Base-by-base conservation (phyloP, 1,284 basidiomycete genomes). In the Cutaneotrichosporon curvatum region DNA sequence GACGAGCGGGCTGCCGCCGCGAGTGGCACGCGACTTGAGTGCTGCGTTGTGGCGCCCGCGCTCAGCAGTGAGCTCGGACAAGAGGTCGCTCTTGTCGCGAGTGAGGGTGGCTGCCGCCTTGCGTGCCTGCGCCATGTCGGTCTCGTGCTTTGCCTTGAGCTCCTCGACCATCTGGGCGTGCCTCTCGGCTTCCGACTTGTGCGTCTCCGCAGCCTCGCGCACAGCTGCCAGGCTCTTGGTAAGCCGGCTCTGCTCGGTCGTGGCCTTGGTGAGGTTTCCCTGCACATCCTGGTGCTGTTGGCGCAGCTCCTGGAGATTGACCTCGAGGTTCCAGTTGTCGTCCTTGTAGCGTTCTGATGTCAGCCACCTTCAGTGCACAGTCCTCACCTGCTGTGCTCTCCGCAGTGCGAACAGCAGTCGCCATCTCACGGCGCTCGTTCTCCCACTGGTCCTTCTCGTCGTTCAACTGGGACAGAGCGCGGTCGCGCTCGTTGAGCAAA, bases 251-350 rank as follows among this genome's bases (percentile, higher is more conserved):
- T 85, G 82, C 59, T 97, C 94, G 33, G 79, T 74, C 62, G 94
- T 87, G 15, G 86, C 76, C 47, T 87, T 84, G 56, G 79, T 78
- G 11, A 79, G 73, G 20, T 80, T 76, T 8, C 79, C 71, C 53
- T 87, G 83, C 1, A 82, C 78, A 43, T 86, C 82, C 33, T 78
- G 66, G 33, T 87, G 76, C 57, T 86, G 80, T 1, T 81, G 73
- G 34, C 84, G 82, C 20, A 94, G 77, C 55, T 96, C 90, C 68
- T 98, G 92, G 23, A 91, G 77, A 19, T 80, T 80, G 39, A 96
- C 87, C 74, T 97, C 91, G 55, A 97, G 83, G 65, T 96, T 92
- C 94, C 94, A 97, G 69, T 95, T 96, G 73, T 94, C 90, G 71
- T 96, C 90, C 74, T 91, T 92, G 80, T 83, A 92, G 51, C 88